Evolutionary conservation across 2,329 filamentous ascomycete genomes (phyloP).

Genomic region (Cadophora sp.): DNA sequence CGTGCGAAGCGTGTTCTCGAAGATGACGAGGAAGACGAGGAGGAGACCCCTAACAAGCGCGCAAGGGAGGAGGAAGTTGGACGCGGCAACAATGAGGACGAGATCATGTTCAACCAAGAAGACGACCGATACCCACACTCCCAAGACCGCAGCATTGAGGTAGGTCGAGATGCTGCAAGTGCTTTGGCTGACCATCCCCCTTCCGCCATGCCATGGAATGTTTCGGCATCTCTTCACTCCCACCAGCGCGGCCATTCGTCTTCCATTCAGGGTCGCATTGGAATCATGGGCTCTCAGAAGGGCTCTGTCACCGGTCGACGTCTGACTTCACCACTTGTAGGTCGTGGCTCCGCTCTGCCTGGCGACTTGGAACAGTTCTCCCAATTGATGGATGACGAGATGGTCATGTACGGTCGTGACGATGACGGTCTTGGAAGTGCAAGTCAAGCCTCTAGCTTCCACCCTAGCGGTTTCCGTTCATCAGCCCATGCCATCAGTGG

Average conservation of each 20-base stretch:
- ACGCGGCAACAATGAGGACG: constrained; percentile 41
- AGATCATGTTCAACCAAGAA: constrained; percentile 15
- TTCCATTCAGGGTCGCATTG: constrained; percentile 26
- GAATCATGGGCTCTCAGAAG: constrained; percentile 27
- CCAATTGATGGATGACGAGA: constrained; percentile 34
- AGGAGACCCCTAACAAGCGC: constrained; percentile 45
- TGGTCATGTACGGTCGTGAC: constrained; percentile 39
- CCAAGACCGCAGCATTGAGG: constrained; percentile 60
- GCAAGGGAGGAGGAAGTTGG: constrained; percentile 48
- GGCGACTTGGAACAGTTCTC: constrained; percentile 38
- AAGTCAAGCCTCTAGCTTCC: constrained; percentile 8
- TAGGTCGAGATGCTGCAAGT: constrained; percentile 71
- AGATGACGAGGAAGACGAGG: constrained; percentile 34
- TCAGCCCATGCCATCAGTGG: constrained; percentile 26
- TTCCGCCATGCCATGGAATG: constrained; percentile 74
- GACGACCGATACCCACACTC: constrained; percentile 14
- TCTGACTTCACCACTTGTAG: constrained; percentile 65
- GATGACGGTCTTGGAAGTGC: constrained; percentile 27
- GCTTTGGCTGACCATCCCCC: constrained; percentile 72
- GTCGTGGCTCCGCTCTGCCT: constrained; percentile 49
- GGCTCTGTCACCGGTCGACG: constrained; percentile 47
- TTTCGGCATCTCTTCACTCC: constrained; percentile 59
- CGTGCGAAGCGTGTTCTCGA: constrained; percentile 30
- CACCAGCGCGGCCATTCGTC: constrained; percentile 52
- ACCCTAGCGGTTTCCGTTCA: constrained; percentile 8